A percentile compares a stretch with the other conserved stretches of the same genome.
These are phyloP conservation scores for Populus hybrid DNA, from an alignment of 441 rosid genomes.

Conservation along the genomic window DNA sequence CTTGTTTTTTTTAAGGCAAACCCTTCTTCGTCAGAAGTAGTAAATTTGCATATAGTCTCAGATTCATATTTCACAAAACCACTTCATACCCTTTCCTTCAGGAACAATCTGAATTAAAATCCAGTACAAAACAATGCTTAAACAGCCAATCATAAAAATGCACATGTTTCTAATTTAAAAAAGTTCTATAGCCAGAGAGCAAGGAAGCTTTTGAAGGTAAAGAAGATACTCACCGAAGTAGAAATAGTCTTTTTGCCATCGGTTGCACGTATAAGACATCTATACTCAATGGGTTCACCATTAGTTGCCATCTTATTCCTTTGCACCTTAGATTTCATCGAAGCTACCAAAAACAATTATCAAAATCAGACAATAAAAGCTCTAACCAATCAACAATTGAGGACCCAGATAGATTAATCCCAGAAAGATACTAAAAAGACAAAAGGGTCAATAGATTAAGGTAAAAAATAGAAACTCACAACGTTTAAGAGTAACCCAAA, in stretches of 20 bases:
- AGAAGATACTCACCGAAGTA: slow-evolving; percentile 53
- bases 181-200: not conserved
- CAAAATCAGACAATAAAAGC: slow-evolving; percentile 2
- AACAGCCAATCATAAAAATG: not conserved
- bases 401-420: not conserved
- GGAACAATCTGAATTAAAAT: not conserved
- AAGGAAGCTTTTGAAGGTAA: not conserved
- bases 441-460: not conserved
- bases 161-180: not conserved
- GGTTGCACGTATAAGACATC: slow-evolving; percentile 89
- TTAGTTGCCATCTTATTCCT: slow-evolving; percentile 59
- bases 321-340: slow-evolving; percentile 73
- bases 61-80: not conserved
- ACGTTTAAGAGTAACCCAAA: slow-evolving; percentile 91
- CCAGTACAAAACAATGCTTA: no score
- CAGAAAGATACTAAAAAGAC: not conserved
- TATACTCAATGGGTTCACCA: slow-evolving; percentile 57
- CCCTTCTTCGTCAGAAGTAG: not conserved
- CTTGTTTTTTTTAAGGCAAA: not conserved
- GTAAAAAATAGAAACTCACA: slow-evolving; percentile 33
- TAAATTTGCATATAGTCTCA: not conserved
- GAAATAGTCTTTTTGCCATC: slow-evolving; percentile 75
- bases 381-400: not conserved
- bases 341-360: slow-evolving; percentile 35
- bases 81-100: not conserved